A percentile compares a stretch with the other conserved stretches of the same genome.
These are phyloP conservation scores for Aspergillus caelatus DNA, from an alignment of 2,329 filamentous ascomycete species.

Conservation along the genomic window DNA sequence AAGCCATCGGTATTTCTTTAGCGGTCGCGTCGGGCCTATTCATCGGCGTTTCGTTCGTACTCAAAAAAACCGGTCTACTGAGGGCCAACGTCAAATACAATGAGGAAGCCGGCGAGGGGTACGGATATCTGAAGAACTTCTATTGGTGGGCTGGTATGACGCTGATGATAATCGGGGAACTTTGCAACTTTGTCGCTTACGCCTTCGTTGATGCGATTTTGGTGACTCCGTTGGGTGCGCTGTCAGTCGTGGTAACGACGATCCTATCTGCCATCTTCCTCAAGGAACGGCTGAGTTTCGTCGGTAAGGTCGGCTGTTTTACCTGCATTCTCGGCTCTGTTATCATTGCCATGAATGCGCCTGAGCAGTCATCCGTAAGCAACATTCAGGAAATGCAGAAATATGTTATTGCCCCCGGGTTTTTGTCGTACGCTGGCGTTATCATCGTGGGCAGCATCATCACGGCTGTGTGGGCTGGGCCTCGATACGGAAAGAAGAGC, in stretches of 20 bases:
- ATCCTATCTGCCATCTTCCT: constrained; percentile 91
- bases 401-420: constrained; percentile 83
- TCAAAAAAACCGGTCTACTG: constrained; percentile 91
- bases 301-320: constrained; percentile 95
- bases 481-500: constrained; percentile 89
- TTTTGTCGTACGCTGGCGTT: constrained; percentile 81
- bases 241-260: constrained; percentile 90
- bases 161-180: constrained; percentile 93
- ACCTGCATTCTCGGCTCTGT: constrained; percentile 91
- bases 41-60: constrained; percentile 90
- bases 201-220: constrained; percentile 95
- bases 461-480: constrained; percentile 78
- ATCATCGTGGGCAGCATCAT: constrained; percentile 73
- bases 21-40: constrained; percentile 87
- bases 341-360: constrained; percentile 92
- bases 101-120: constrained; percentile 92
- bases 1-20: constrained; percentile 81
- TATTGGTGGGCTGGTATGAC: constrained; percentile 98
- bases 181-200: constrained; percentile 97
- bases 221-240: constrained; percentile 86
- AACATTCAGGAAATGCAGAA: constrained; percentile 91
- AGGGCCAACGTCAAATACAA: constrained; percentile 96
- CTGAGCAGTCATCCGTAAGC: constrained; percentile 77
- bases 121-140: constrained; percentile 91
- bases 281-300: constrained; percentile 91